Percentiles rank a stretch among this genome's conserved stretches.
Conservation (phyloP, 768 basidiomycete genomes). For the Suillus occidentalis region DNA sequence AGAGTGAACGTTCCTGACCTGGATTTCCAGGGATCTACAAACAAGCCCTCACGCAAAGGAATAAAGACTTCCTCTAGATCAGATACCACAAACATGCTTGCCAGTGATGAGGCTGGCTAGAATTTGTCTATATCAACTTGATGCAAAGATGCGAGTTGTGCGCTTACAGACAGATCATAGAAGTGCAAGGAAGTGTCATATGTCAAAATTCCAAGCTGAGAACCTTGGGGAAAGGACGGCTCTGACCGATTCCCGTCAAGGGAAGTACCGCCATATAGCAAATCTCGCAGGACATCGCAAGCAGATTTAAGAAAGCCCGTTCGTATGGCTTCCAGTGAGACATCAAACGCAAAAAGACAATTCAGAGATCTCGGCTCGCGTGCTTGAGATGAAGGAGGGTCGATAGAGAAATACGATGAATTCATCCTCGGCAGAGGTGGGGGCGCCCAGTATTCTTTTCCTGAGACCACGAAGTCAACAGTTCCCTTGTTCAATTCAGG, state of each 20-base stretch:
- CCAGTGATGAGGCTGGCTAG: constrained; percentile 43
- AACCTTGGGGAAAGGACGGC: constrained; percentile 52
- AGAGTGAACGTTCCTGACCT: constrained; percentile 47
- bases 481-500: constrained; percentile 91
- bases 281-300: constrained; percentile 58
- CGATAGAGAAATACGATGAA: constrained; percentile 52
- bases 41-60: constrained; percentile 69
- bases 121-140: constrained; percentile 21
- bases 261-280: constrained; percentile 60
- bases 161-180: constrained; percentile 80
- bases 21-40: constrained; percentile 72
- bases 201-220: constrained; percentile 75
- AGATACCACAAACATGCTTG: constrained; percentile 75
- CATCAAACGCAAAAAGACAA: constrained; percentile 87
- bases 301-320: constrained; percentile 71
- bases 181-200: constrained; percentile 84
- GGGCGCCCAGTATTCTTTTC: constrained; percentile 80
- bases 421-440: constrained; percentile 56
- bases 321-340: constrained; percentile 63
- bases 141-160: constrained; percentile 11
- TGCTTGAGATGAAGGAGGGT: constrained; percentile 44
- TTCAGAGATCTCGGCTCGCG: constrained; percentile 66
- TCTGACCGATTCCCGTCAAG: constrained; percentile 42
- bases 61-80: constrained; percentile 94
- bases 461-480: constrained; percentile 81